Base-by-base conservation (phyloP, 495 filamentous ascomycete species). In the Penicillium verhagenii region DNA sequence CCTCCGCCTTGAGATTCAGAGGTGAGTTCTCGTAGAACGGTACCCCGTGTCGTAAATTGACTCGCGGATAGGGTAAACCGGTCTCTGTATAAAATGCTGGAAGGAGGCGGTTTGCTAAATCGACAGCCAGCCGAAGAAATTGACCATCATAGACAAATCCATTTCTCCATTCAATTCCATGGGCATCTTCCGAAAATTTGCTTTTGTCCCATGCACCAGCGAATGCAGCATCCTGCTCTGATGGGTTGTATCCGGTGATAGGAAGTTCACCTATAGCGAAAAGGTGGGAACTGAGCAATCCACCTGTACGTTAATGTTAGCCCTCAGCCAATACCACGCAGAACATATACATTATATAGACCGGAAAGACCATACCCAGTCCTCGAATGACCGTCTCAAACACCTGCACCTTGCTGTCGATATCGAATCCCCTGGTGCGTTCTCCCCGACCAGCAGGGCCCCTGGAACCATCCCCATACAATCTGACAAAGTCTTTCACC, bases 301-400 rank as follows among this genome's bases (percentile, higher is more conserved):
- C 94, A 16, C 95, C 75, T 77, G 39, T 6, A 55, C 23, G 6
- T 40, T 18, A 49, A 52, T 26, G 56, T 52, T 39, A 60, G 47
- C 13, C n/a, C n/a, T 37, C 25, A 14, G 3, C 42, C 55, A 18
- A 26, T 4, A 38, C 11, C 9, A 13, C 31, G 25, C 20, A 25
- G 8, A 53, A 16, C 6, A 16, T 42, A 24, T 20, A 3, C 4
- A 35, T 13, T 26, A 4, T 2, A 24, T 11, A 43, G 8, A 25
- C 11, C 19, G 18, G 39, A 26, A 45, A 11, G 21, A 52, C 39
- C 49, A 38, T 68, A 78, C 74, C 94, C 47, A 98, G 81, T 24
- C 92, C 92, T 57, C 94, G 80, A 66, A 98, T 98, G 9, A 96
- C 92, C 2, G 92, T 96, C 71, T 98, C 94, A 66, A 98, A 98